phyloP scores from a whole-genome alignment of 2,329 filamentous ascomycete species.

The Leptographium lundbergii region DNA sequence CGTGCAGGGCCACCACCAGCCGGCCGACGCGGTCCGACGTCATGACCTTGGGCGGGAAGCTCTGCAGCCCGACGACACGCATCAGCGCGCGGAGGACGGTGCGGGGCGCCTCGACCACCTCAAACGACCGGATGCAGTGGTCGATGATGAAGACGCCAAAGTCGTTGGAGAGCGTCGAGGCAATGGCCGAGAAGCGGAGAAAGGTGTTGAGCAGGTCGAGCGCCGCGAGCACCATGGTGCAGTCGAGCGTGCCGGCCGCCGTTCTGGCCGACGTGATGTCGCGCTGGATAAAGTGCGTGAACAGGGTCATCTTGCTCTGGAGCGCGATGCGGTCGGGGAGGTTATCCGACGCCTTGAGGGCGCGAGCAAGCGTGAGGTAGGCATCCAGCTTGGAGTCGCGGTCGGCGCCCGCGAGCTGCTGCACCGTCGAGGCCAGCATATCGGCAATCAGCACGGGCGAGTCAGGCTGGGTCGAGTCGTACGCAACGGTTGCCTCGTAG shows the following conservation, averaged over 20 bases:
- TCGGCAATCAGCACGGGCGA: slow-evolving; percentile 48
- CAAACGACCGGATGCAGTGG: slow-evolving; percentile 61
- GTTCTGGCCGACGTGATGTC: slow-evolving; percentile 55
- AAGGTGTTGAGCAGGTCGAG: slow-evolving; percentile 67
- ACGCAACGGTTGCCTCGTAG: slow-evolving; percentile 3
- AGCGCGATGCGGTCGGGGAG: slow-evolving; percentile 64
- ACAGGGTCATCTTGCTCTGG: slow-evolving; percentile 59
- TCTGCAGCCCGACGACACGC: slow-evolving; percentile 68
- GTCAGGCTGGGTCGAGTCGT: slow-evolving; percentile 23
- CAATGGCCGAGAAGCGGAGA: slow-evolving; percentile 60
- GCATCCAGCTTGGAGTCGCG: slow-evolving; percentile 67
- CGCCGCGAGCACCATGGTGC: slow-evolving; percentile 62
- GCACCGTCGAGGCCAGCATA: slow-evolving; percentile 76
- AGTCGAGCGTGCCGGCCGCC: slow-evolving; percentile 44
- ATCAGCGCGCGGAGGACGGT: slow-evolving; percentile 67
- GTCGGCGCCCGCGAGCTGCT: slow-evolving; percentile 66
- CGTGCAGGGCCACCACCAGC: slow-evolving; percentile 57
- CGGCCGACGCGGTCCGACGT: slow-evolving; percentile 56
- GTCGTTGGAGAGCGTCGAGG: slow-evolving; percentile 58
- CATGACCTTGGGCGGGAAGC: slow-evolving; percentile 64
- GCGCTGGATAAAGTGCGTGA: slow-evolving; percentile 72
- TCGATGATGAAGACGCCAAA: slow-evolving; percentile 74
- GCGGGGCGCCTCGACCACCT: slow-evolving; percentile 58
- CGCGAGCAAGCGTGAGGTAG: slow-evolving; percentile 66
- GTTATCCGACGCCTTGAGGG: slow-evolving; percentile 70